phyloP scores from a whole-genome alignment of 2,329 filamentous ascomycete genomes.

The Colletotrichum sp. region DNA sequence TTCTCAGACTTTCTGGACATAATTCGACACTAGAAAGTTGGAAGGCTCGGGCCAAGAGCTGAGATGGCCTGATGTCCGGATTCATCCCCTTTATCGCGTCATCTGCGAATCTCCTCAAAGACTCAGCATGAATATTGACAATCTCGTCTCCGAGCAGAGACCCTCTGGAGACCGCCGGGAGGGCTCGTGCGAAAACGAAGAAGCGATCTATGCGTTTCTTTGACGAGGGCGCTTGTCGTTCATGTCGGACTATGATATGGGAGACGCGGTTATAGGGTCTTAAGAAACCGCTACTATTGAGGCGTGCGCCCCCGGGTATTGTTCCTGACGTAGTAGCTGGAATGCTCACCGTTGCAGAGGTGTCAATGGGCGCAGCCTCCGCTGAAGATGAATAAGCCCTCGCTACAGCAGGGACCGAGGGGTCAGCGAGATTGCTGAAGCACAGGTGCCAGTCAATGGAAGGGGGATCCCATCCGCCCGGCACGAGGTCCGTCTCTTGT shows the following conservation, averaged over 20 bases:
- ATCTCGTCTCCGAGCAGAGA: not conserved
- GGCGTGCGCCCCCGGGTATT: not conserved
- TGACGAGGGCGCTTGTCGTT: not conserved
- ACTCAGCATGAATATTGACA: slow-evolving; percentile 1
- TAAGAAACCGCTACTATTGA: not conserved
- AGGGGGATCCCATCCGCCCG: not conserved
- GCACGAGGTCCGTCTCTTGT: not conserved
- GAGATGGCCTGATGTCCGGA: not conserved
- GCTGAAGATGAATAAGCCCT: not conserved
- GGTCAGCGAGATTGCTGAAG: not conserved
- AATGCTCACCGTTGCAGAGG: not conserved
- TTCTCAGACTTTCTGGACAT: not conserved
- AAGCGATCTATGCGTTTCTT: not conserved
- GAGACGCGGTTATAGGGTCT: not conserved
- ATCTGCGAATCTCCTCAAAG: not conserved
- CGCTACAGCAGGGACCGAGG: not conserved
- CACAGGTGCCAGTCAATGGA: not conserved
- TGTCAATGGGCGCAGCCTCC: not conserved
- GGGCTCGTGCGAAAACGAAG: not conserved
- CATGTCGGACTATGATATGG: not conserved
- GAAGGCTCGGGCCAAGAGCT: not conserved
- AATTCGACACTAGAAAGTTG: not conserved
- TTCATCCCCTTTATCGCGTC: not conserved
- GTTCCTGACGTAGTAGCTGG: not conserved
- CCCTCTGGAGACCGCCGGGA: not conserved